These are phyloP conservation scores for Penicillium capsulatum DNA, from an alignment of 2,329 filamentous ascomycete species.

Conservation along the genomic window DNA sequence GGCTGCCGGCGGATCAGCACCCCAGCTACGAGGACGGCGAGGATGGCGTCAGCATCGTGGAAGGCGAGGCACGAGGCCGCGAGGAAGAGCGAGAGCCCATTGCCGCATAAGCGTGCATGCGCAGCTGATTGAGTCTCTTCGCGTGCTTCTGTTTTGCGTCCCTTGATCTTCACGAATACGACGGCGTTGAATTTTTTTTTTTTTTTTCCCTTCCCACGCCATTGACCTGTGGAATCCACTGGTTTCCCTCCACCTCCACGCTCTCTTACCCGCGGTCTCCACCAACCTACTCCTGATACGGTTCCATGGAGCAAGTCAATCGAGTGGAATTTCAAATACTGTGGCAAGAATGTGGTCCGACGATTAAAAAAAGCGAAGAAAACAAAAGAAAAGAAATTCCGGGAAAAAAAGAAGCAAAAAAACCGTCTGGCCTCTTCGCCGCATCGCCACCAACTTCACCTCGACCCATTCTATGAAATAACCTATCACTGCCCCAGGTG, in stretches of 20 bases:
- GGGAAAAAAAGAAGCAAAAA: too few species aligned
- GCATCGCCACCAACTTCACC: too few species aligned
- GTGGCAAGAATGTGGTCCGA: too few species aligned
- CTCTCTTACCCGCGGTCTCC: too few species aligned
- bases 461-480: too few species aligned
- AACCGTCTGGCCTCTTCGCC: too few species aligned
- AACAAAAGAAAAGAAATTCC: too few species aligned
- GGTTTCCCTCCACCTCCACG: neutral
- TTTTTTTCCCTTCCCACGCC: too few species aligned
- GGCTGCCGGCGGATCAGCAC: slow-evolving; percentile 69
- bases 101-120: slow-evolving; percentile 13
- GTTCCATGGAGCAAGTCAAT: too few species aligned
- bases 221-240: neutral
- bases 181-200: slow-evolving; percentile 4
- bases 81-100: slow-evolving; percentile 35
- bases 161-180: slow-evolving; percentile 12
- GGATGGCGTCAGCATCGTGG: slow-evolving; percentile 31
- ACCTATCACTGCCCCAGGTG: neutral
- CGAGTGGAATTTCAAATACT: too few species aligned
- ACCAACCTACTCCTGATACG: too few species aligned
- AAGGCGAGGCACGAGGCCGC: slow-evolving; percentile 35
- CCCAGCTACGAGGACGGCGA: slow-evolving; percentile 45
- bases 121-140: neutral
- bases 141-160: neutral
- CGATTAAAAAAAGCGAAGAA: too few species aligned